A percentile compares a stretch with the other conserved stretches of the same genome.
These are phyloP conservation scores for Bretziella fagacearum DNA, from an alignment of 2,329 filamentous ascomycete genomes.

Conservation along the genomic window DNA sequence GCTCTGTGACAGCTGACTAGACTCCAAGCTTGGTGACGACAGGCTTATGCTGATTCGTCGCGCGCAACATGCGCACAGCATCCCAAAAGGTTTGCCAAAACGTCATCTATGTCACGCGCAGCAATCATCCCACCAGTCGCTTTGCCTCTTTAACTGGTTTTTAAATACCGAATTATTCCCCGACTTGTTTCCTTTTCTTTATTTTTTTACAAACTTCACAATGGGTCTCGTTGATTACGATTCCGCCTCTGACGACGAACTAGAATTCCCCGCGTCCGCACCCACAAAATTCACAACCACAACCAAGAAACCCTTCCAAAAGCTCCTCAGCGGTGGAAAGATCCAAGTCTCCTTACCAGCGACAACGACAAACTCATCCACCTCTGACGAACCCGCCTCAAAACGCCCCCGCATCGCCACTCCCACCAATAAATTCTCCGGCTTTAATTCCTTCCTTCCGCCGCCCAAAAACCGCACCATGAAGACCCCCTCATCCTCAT, in stretches of 20 bases:
- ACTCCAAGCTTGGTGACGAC: not conserved
- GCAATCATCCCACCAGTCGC: not conserved
- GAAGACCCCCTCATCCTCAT: slow-evolving; percentile 9
- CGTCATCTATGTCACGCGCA: not conserved
- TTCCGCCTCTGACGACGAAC: slow-evolving; percentile 56
- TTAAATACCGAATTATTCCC: not conserved
- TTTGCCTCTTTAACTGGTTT: not conserved
- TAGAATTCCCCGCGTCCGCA: slow-evolving; percentile 20
- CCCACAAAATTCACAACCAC: slow-evolving; percentile 21
- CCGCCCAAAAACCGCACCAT: slow-evolving; percentile 50
- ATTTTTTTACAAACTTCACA: too few relatives aligned
- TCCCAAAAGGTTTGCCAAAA: not conserved
- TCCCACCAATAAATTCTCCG: slow-evolving; percentile 48
- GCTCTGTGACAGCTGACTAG: not conserved
- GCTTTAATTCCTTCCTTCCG: slow-evolving; percentile 75
- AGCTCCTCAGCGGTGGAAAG: slow-evolving; percentile 69
- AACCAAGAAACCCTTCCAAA: slow-evolving; percentile 46
- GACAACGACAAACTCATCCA: slow-evolving; percentile 24
- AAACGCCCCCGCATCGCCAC: slow-evolving; percentile 54
- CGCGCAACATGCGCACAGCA: not conserved
- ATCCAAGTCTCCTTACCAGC: slow-evolving; percentile 63
- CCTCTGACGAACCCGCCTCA: slow-evolving; percentile 34
- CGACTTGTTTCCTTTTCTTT: not conserved
- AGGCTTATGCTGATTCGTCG: not conserved
- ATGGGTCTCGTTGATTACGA: slow-evolving; percentile 67